Evolutionary conservation across 1,139 yeast species (phyloP).

Genomic region (Geotrichum phurueaensis): DNA sequence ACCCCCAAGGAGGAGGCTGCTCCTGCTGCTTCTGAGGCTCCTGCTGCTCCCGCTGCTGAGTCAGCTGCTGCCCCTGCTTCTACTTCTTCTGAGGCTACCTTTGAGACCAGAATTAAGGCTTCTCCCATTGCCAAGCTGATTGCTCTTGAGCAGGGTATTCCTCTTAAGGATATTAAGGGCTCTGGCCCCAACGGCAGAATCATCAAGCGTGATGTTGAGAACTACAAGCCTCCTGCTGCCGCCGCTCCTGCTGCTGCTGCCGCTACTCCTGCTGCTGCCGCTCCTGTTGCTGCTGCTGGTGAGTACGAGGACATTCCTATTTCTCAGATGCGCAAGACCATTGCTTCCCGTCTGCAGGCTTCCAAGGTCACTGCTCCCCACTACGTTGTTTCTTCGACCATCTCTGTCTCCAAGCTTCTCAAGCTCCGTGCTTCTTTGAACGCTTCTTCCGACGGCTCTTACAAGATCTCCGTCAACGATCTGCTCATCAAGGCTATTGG

Average conservation of each 20-base stretch:
- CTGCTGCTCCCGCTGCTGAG: constrained; percentile 23
- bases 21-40: constrained; percentile 27
- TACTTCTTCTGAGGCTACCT: constrained; percentile 33
- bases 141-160: constrained; percentile 88
- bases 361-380: constrained; percentile 87
- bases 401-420: constrained; percentile 82
- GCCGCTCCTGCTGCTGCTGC: constrained; percentile 41
- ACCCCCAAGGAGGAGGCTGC: constrained; percentile 39
- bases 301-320: constrained; percentile 77
- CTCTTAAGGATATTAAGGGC: constrained; percentile 80
- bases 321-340: constrained; percentile 88
- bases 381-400: constrained; percentile 80
- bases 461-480: constrained; percentile 90
- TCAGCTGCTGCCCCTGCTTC: constrained; percentile 22
- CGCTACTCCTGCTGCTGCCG: constrained; percentile 43
- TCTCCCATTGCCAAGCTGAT: constrained; percentile 92
- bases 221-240: constrained; percentile 41
- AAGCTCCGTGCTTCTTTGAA: constrained; percentile 89
- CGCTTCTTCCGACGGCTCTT: constrained; percentile 77
- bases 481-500: constrained; percentile 91
- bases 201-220: constrained; percentile 82
- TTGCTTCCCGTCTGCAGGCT: constrained; percentile 79
- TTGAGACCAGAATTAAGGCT: constrained; percentile 72
- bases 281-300: constrained; percentile 51
- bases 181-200: constrained; percentile 95